Evolutionary conservation across 257 asterid species (phyloP), one percentile per base, ranked within the genome.

Genomic region (Forsythia suspensa): DNA sequence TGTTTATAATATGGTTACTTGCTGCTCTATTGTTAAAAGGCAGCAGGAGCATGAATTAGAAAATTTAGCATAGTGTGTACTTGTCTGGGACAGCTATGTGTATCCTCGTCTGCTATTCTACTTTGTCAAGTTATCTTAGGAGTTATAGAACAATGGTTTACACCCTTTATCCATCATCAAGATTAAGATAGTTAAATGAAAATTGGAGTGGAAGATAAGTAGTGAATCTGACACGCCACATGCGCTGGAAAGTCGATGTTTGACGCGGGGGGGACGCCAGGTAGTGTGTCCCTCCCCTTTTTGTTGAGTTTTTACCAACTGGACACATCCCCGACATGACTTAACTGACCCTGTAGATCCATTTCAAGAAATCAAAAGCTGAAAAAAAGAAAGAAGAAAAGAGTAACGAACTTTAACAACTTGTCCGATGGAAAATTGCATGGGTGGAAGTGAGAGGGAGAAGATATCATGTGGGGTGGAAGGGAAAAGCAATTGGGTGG

Each of bases 1-100:
- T 11, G 11, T 57, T 67, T 67, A 71, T 73, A 12, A 24, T 73
- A 73, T 73, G 38, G 72, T 57, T 42, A 63, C 55, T 52, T 59
- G 39, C 80, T 63, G 16, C 51, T 29, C 44, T 51, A 42, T 3
- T 7, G 51, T 46, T 38, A 41, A 39, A 59, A 46, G 41, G 40
- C 36, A 67, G 52, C 67, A 76, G 73, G 15, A 72, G 12, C 40
- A 43, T 55, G 55, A n/a, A 72, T 75, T 40, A 21, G 4, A 38
- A 15, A 79, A 20, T 61, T 70, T 70, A 48, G 21, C 69, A 48
- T 46, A 44, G 24, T 15, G 59, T 7, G 4, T 57, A n/a, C 29
- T 8, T 7, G 13, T 21, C 67, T 59, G 67, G 67, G 67, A n/a
- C 37, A 21, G 67, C 67, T 59, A 8, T 11, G 4, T 59, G 34